Evolutionary conservation across 2,329 filamentous ascomycete genomes (phyloP).

Genomic region (Thelonectria olida): DNA sequence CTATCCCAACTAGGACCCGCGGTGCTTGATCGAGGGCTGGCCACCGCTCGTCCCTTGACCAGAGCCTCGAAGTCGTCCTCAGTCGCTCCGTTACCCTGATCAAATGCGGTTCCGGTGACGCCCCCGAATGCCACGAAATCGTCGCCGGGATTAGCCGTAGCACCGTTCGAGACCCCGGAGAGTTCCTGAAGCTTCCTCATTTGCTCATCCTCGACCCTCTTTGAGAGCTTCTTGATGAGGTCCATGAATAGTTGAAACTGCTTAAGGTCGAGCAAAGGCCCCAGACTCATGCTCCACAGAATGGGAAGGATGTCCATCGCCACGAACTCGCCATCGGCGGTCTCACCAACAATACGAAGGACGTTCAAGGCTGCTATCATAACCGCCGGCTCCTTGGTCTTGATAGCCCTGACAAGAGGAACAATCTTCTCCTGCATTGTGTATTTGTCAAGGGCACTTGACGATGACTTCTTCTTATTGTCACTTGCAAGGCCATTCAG

Average conservation of each 20-base stretch:
- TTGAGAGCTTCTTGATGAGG: slow-evolving; percentile 82
- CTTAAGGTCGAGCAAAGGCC: slow-evolving; percentile 84
- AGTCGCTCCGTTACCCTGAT: slow-evolving; percentile 60
- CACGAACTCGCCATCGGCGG: slow-evolving; percentile 89
- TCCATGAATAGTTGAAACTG: slow-evolving; percentile 93
- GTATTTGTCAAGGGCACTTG: slow-evolving; percentile 92
- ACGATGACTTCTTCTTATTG: slow-evolving; percentile 70
- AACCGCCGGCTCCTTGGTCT: slow-evolving; percentile 96
- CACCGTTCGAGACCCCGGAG: slow-evolving; percentile 65
- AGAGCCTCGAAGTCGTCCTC: slow-evolving; percentile 87
- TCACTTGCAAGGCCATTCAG: slow-evolving; percentile 74
- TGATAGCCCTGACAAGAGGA: slow-evolving; percentile 89
- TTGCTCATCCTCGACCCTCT: slow-evolving; percentile 88
- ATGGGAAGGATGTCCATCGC: slow-evolving; percentile 91
- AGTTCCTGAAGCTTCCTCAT: slow-evolving; percentile 88
- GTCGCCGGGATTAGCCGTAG: slow-evolving; percentile 61
- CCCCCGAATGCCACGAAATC: slow-evolving; percentile 78
- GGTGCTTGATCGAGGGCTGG: slow-evolving; percentile 51
- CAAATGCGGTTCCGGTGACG: slow-evolving; percentile 68
- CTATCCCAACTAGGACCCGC: slow-evolving; percentile 61
- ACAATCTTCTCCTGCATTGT: slow-evolving; percentile 98
- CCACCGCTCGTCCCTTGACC: slow-evolving; percentile 72
- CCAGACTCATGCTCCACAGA: slow-evolving; percentile 91
- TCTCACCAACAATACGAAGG: slow-evolving; percentile 81
- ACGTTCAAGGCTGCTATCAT: slow-evolving; percentile 94